phyloP scores from a whole-genome alignment of 257 asterid genomes.

The Lithospermum erythrorhizon region DNA sequence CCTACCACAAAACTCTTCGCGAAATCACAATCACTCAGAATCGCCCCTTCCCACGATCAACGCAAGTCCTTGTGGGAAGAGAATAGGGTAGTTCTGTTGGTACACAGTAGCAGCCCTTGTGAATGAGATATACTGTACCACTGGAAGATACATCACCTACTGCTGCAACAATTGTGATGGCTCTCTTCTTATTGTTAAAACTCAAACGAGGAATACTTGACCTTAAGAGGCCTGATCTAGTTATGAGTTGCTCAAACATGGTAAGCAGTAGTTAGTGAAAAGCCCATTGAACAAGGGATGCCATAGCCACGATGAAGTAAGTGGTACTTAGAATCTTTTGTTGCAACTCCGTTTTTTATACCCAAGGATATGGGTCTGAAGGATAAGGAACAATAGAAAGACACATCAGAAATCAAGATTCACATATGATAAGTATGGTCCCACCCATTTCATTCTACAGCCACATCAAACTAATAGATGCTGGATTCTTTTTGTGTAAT shows the following conservation, averaged over 20 bases:
- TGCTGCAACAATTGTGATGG: slow-evolving; percentile 65
- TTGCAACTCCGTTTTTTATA: no score
- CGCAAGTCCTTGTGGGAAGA: slow-evolving; percentile 68
- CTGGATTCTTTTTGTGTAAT: no score
- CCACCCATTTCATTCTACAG: no score
- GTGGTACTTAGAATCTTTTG: no score
- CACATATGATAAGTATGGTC: no score
- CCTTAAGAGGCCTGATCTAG: slow-evolving; percentile 22
- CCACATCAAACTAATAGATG: no score
- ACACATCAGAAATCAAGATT: no score
- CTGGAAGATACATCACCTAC: slow-evolving; percentile 73
- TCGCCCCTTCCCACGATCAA: no score
- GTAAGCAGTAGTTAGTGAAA: slow-evolving; percentile 19
- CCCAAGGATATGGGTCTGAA: no score
- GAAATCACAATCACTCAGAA: no score
- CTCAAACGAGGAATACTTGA: slow-evolving; percentile 13
- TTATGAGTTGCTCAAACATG: not conserved
- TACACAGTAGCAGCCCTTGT: slow-evolving; percentile 77
- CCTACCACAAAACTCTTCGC: no score
- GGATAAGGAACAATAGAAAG: no score
- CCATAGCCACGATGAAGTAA: slow-evolving; percentile 21
- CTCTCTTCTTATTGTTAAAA: slow-evolving; percentile 16
- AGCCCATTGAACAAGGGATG: slow-evolving; percentile 32
- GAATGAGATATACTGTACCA: slow-evolving; percentile 54
- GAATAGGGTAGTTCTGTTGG: slow-evolving; percentile 79